Evolutionary conservation across 2,329 filamentous ascomycete genomes (phyloP).

Genomic region (Colletotrichum neosansevieriae): DNA sequence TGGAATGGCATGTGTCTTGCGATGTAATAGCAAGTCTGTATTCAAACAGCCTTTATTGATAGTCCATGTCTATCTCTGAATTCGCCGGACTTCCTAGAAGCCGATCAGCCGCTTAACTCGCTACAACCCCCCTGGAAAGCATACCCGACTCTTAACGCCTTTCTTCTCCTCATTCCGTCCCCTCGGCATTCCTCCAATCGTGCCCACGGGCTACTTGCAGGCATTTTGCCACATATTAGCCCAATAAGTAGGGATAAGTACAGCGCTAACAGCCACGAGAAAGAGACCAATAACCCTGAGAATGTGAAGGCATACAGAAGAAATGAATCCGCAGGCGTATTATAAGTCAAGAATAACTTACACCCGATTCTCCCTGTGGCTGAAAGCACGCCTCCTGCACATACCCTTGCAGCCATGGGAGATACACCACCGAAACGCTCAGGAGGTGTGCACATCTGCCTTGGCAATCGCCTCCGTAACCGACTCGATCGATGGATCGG

Average conservation of each 20-base stretch:
- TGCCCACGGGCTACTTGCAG: no score
- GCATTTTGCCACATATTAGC: no score
- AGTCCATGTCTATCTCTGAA: neutral
- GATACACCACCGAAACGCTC: neutral
- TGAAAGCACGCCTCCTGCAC: no score
- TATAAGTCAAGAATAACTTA: no score
- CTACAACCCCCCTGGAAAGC: accelerated
- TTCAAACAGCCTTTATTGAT: neutral
- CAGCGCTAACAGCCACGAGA: no score
- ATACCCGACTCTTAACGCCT: neutral
- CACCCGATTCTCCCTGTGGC: no score
- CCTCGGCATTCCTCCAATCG: neutral
- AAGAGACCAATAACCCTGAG: slow-evolving; percentile 6
- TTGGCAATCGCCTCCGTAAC: slow-evolving; percentile 44
- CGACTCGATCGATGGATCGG: slow-evolving; percentile 44
- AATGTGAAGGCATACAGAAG: neutral
- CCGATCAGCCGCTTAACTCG: neutral
- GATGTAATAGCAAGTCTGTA: neutral
- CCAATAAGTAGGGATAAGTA: no score
- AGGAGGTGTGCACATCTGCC: slow-evolving; percentile 45
- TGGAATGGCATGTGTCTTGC: no score
- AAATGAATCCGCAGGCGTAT: no score
- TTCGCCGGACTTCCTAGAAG: neutral
- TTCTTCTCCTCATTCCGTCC: neutral
- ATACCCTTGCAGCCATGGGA: neutral